Conservation (phyloP, 176 grass and related monocot genomes). For the Thalia dealbata region DNA sequence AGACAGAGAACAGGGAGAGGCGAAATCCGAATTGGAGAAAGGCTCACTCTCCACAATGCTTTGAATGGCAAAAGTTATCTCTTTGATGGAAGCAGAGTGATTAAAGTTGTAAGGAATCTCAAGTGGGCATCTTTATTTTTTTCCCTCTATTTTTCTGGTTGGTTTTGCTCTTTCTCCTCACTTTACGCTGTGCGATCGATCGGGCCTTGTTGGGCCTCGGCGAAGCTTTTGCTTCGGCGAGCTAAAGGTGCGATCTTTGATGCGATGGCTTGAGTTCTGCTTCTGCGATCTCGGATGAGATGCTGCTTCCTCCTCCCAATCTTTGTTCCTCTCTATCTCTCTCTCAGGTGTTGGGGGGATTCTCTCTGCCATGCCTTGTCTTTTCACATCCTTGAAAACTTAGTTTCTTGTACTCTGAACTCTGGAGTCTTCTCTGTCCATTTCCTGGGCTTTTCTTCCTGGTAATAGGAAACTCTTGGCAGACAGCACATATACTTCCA, state of each 20-base stretch:
- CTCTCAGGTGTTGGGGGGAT: background rate
- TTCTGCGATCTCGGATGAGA: background rate
- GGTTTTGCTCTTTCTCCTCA: background rate
- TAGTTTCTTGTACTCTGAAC: slow-evolving; percentile 2
- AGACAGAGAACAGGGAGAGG: background rate
- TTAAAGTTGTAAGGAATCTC: slow-evolving; percentile 10
- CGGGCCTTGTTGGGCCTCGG: background rate
- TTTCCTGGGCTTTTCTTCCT: too few relatives aligned
- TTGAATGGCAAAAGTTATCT: slow-evolving; percentile 3
- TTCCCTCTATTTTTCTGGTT: too few relatives aligned
- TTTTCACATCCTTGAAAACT: slow-evolving; percentile 10
- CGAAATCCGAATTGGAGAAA: slow-evolving; percentile 1
- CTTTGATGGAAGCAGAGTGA: slow-evolving; percentile 2
- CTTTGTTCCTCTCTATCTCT: background rate
- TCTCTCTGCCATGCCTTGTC: slow-evolving; percentile 12
- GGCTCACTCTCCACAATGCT: slow-evolving; percentile 1
- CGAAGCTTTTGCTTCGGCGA: background rate
- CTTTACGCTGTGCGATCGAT: background rate
- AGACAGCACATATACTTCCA: background rate
- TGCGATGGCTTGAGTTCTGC: slow-evolving; percentile 7
- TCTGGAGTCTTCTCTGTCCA: background rate
- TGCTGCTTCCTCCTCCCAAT: background rate
- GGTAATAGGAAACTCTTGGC: background rate
- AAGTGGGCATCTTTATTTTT: slow-evolving; percentile 4
- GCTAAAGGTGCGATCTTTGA: slow-evolving; percentile 5